Evolutionary conservation across 2,329 filamentous ascomycete species (phyloP).

Genomic region (Rhytidhysteron rufulum): DNA sequence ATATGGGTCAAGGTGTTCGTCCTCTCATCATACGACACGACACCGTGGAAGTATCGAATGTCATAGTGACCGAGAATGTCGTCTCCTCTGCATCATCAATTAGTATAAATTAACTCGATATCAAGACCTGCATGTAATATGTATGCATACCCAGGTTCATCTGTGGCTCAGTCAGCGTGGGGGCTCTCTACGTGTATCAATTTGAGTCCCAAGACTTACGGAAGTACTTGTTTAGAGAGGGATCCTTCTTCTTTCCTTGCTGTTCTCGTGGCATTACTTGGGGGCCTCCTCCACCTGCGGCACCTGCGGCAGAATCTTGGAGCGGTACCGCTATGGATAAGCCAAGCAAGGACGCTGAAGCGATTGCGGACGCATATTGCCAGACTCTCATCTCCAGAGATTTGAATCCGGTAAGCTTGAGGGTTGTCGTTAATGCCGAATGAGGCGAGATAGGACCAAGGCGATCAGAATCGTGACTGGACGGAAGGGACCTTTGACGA

Average conservation of each 20-base stretch:
- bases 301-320: neutral
- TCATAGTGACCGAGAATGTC: slow-evolving; percentile 70
- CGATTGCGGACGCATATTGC: slow-evolving; percentile 17
- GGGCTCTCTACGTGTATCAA: neutral
- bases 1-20: slow-evolving; percentile 64
- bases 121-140: neutral
- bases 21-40: slow-evolving; percentile 63
- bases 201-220: slow-evolving; percentile 21
- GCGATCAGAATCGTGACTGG: no score
- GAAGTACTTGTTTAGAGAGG: slow-evolving; percentile 32
- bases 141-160: slow-evolving; percentile 10
- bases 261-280: slow-evolving; percentile 5
- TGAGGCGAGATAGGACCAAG: no score
- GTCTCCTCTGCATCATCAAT: slow-evolving; percentile 29
- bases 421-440: no score
- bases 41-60: slow-evolving; percentile 61
- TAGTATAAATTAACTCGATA: slow-evolving; percentile 5
- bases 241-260: neutral
- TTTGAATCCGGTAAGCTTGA: no score
- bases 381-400: slow-evolving; percentile 22
- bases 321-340: slow-evolving; percentile 19
- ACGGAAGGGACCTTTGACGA: no score
- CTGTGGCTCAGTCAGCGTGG: slow-evolving; percentile 1
- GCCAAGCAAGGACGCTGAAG: slow-evolving; percentile 16
- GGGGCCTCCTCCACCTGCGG: neutral